Conservation (phyloP, 2,329 filamentous ascomycete species). For the Cytospora mali region DNA sequence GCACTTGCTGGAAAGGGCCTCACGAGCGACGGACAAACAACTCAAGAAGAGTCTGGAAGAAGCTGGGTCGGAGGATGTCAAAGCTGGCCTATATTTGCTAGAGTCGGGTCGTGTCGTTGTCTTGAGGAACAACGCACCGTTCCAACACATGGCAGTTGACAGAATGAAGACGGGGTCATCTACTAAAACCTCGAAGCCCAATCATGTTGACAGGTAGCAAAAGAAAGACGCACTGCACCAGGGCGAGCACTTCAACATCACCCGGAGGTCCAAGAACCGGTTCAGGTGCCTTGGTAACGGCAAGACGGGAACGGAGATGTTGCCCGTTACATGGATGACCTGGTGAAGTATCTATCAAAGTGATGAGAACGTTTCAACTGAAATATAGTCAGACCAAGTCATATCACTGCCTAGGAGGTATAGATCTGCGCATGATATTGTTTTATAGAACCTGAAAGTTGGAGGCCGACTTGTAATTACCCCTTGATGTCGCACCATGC, state of each 20-base stretch:
- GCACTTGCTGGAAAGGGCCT: not conserved
- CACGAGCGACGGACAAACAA: not conserved
- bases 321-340: not conserved
- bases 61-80: not conserved
- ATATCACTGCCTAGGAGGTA: too few species aligned
- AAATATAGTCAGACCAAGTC: not conserved
- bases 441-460: too few species aligned
- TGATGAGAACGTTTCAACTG: not conserved
- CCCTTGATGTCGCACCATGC: not conserved
- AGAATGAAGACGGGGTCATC: too few species aligned
- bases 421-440: too few species aligned
- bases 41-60: not conserved
- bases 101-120: not conserved
- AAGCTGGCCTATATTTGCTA: not conserved
- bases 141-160: not conserved
- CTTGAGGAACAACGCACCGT: constrained; percentile 1
- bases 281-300: constrained; percentile 21
- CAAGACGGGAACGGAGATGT: not conserved
- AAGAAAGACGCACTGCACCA: too few species aligned
- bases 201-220: too few species aligned
- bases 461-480: not conserved
- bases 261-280: constrained; percentile 8
- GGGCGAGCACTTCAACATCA: constrained; percentile 17
- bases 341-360: not conserved
- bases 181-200: too few species aligned